Percentiles rank a stretch among this genome's conserved stretches.
These are phyloP conservation scores for Dentiscutata heterogama DNA, from an alignment of 371 early-diverging fungal species.

Conservation along the genomic window DNA sequence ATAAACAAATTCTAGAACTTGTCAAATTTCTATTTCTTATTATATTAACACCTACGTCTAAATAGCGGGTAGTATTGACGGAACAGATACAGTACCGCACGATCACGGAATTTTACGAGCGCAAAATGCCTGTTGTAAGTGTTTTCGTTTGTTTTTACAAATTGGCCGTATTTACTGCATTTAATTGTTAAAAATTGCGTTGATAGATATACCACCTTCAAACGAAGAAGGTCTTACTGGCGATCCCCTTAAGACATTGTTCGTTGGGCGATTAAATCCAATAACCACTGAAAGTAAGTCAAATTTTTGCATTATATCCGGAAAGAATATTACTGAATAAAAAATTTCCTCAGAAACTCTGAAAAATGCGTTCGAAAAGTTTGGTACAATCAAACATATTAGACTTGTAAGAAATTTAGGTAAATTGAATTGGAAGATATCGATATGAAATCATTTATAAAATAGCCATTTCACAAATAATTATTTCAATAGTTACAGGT, in stretches of 20 bases:
- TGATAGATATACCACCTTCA: slow-evolving; percentile 55
- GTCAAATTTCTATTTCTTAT: neutral
- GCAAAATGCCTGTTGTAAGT: slow-evolving; percentile 51
- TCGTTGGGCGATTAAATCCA: slow-evolving; percentile 60
- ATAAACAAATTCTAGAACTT: neutral
- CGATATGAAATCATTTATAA: neutral
- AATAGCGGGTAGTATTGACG: slow-evolving; percentile 66
- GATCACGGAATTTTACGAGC: slow-evolving; percentile 66
- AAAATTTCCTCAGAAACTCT: slow-evolving; percentile 46
- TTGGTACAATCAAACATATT: slow-evolving; percentile 53
- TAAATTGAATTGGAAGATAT: slow-evolving; percentile 43
- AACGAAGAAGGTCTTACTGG: slow-evolving; percentile 46
- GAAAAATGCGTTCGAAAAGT: slow-evolving; percentile 52
- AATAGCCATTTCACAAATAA: neutral
- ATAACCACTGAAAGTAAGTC: slow-evolving; percentile 60
- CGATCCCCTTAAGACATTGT: slow-evolving; percentile 63
- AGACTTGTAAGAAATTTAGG: slow-evolving; percentile 57
- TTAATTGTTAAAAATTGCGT: neutral
- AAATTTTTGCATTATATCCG: too few species aligned
- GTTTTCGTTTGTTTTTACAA: neutral
- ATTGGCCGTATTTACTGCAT: too few species aligned
- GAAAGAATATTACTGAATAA: too few species aligned
- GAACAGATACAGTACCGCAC: slow-evolving; percentile 61
- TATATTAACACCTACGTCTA: neutral
- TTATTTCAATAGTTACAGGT: slow-evolving; percentile 61